phyloP scores from a whole-genome alignment of 176 grass and related monocot genomes.

The Cenchrus americanus region DNA sequence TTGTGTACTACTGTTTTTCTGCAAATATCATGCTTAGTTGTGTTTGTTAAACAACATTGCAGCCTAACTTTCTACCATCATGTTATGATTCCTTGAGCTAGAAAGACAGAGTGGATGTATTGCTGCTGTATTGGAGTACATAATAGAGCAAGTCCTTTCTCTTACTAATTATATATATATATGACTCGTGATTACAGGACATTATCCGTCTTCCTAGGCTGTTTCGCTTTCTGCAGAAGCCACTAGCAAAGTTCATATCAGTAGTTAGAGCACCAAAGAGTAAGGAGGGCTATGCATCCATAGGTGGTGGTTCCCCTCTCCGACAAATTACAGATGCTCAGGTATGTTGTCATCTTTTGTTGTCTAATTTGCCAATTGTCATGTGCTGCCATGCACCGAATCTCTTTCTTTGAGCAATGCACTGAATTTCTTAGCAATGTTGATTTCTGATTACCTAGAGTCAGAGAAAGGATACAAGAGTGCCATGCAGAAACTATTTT shows the following conservation, averaged over 20 bases:
- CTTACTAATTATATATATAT: constrained; percentile 19
- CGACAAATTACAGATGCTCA: constrained; percentile 96
- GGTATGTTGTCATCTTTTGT: constrained; percentile 36
- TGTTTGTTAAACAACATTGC: constrained; percentile 3
- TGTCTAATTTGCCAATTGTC: constrained; percentile 9
- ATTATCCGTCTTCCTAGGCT: constrained; percentile 95
- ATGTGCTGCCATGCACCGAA: not conserved
- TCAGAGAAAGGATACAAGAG: not conserved
- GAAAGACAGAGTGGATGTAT: not conserved
- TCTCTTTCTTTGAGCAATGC: not conserved
- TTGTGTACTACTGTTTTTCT: not conserved
- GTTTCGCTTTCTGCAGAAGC: constrained; percentile 96
- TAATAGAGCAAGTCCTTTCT: constrained; percentile 25
- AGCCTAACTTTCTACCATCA: constrained; percentile 4
- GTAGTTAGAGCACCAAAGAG: constrained; percentile 93
- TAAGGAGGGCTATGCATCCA: constrained; percentile 99
- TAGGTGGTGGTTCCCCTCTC: constrained; percentile 97
- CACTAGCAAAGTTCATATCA: constrained; percentile 96
- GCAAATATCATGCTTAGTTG: not conserved
- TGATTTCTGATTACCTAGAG: not conserved
- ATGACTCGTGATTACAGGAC: constrained; percentile 68
- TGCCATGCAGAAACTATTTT: not conserved
- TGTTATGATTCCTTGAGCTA: constrained; percentile 12
- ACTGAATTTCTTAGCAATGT: constrained; percentile 30
- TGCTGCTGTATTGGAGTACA: constrained; percentile 16